Evolutionary conservation across 2,329 filamentous ascomycete genomes (phyloP).

Genomic region (Paraphoma sp.): DNA sequence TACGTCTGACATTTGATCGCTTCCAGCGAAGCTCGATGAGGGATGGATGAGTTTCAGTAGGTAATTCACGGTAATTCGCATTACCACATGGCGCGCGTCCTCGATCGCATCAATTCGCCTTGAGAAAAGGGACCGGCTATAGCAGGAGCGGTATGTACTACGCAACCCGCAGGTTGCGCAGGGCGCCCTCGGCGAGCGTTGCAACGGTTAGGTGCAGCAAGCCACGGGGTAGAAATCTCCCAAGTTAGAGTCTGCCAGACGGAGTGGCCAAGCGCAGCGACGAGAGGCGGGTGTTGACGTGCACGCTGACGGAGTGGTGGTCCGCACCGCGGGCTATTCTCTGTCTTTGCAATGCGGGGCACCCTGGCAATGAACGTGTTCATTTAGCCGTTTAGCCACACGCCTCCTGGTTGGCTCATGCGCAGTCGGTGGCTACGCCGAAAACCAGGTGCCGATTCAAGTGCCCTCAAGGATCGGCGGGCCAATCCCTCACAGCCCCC

Average conservation of each 20-base stretch:
- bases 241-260: constrained; percentile 18
- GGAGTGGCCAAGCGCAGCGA: constrained; percentile 16
- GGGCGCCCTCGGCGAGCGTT: constrained; percentile 16
- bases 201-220: constrained; percentile 33
- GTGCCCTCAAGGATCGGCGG: constrained; percentile 31
- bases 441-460: constrained; percentile 9
- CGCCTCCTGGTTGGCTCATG: constrained; percentile 1
- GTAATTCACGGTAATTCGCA: constrained; percentile 15
- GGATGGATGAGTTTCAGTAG: constrained; percentile 22
- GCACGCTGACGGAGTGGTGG: constrained; percentile 11
- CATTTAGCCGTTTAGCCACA: constrained; percentile 2
- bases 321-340: constrained; percentile 2
- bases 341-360: not conserved
- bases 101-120: constrained; percentile 1
- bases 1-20: constrained; percentile 26
- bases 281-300: constrained; percentile 20
- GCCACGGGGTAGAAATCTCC: constrained; percentile 27
- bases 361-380: not conserved
- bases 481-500: constrained; percentile 28
- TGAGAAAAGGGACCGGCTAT: constrained; percentile 6
- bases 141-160: constrained; percentile 16
- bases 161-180: constrained; percentile 18
- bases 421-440: constrained; percentile 6
- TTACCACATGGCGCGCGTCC: constrained; percentile 16
- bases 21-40: constrained; percentile 10